Evolutionary conservation across 441 rosid species (phyloP).

Genomic region (Arabidopsis hybrid): DNA sequence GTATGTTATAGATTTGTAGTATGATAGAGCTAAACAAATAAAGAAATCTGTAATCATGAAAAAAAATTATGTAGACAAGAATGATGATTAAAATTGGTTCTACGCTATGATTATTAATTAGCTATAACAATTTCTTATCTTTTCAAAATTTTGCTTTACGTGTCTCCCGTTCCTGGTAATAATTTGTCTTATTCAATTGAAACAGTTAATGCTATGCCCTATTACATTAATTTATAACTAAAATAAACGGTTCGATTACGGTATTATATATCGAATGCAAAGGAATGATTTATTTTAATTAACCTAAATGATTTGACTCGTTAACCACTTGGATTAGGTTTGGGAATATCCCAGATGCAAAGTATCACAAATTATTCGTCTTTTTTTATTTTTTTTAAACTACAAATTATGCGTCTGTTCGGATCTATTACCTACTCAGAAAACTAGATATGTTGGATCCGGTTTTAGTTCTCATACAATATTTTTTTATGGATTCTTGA

Average conservation of each 20-base stretch:
- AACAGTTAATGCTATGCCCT: slow-evolving; percentile 14
- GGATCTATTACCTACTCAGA: too few species aligned
- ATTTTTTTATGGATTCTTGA: too few species aligned
- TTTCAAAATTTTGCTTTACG: background rate
- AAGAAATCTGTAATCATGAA: slow-evolving; percentile 11
- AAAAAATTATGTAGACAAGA: slow-evolving; percentile 4
- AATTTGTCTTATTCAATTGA: slow-evolving; percentile 32
- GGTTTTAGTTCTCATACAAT: too few species aligned
- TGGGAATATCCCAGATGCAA: slow-evolving; percentile 30
- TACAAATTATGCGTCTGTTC: too few species aligned
- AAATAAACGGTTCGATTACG: background rate
- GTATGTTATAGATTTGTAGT: background rate
- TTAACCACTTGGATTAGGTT: slow-evolving; percentile 34
- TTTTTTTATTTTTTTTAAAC: background rate
- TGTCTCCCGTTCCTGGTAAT: slow-evolving; percentile 25
- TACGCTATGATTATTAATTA: slow-evolving; percentile 15
- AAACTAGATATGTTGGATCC: too few species aligned
- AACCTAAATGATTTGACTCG: slow-evolving; percentile 21
- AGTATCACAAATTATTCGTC: slow-evolving; percentile 19
- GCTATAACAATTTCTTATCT: background rate
- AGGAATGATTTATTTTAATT: slow-evolving; percentile 13
- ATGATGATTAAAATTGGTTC: slow-evolving; percentile 26
- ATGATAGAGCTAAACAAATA: background rate
- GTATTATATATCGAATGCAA: slow-evolving; percentile 1
- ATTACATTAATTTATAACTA: background rate